A percentile compares a stretch with the other conserved stretches of the same genome.
phyloP scores from a whole-genome alignment of 2,329 filamentous ascomycete genomes.

The Aspergillus transmontanensis region DNA sequence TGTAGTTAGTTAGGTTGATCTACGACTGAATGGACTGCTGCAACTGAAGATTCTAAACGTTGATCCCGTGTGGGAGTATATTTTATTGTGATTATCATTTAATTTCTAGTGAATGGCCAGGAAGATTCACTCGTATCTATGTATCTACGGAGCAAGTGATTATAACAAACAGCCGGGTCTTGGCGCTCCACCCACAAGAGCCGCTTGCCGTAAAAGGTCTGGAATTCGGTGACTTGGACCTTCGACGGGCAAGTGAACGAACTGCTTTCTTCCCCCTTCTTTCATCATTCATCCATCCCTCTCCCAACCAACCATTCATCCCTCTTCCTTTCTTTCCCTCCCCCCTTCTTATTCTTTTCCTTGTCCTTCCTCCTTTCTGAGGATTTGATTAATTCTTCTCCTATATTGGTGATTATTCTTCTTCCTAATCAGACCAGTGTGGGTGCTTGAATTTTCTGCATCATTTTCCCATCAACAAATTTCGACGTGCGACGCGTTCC shows the following conservation, averaged over 20 bases:
- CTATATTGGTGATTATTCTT: neutral
- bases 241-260: neutral
- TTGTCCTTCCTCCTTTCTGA: neutral
- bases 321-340: constrained; percentile 7
- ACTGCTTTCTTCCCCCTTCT: constrained; percentile 17
- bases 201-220: constrained; percentile 1
- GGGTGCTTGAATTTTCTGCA: constrained; percentile 23
- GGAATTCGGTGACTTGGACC: neutral
- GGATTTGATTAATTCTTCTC: neutral
- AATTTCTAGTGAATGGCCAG: too few species aligned
- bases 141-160: neutral
- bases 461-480: constrained; percentile 8
- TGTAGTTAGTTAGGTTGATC: neutral
- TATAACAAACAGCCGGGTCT: neutral
- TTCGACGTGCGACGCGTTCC: constrained; percentile 15
- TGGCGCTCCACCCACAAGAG: constrained; percentile 2
- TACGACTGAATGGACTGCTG: neutral
- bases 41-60: neutral
- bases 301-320: constrained; percentile 10
- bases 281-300: constrained; percentile 20
- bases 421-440: constrained; percentile 8
- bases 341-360: constrained; percentile 3
- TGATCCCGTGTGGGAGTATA: neutral
- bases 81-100: neutral
- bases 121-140: neutral